Conservation (phyloP, 345 rosid genomes). For the Lumnitzera racemosa region DNA sequence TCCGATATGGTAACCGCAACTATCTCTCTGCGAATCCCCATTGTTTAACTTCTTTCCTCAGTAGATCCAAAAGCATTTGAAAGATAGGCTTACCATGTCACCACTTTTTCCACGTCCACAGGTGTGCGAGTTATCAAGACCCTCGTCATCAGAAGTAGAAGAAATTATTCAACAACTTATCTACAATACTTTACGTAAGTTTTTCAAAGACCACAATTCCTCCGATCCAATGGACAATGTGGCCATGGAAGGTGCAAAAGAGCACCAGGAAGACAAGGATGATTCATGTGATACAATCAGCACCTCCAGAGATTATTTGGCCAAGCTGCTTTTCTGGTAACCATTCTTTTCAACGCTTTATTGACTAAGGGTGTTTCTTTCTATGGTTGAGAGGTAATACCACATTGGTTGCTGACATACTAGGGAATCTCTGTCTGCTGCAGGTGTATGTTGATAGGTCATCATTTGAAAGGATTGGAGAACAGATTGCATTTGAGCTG, state of each 20-base stretch:
- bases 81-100: not conserved
- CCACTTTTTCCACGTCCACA: slow-evolving; percentile 11
- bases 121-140: slow-evolving; percentile 75
- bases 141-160: slow-evolving; percentile 81
- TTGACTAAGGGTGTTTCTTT: not conserved
- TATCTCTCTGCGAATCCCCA: not conserved
- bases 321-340: slow-evolving; percentile 92
- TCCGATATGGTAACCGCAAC: slow-evolving; percentile 45
- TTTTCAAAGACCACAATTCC: slow-evolving; percentile 36
- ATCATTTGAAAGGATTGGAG: slow-evolving; percentile 93
- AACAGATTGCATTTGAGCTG: slow-evolving; percentile 84
- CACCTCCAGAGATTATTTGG: slow-evolving; percentile 86
- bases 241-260: slow-evolving; percentile 17
- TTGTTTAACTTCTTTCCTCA: slow-evolving; percentile 2
- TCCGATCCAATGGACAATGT: slow-evolving; percentile 27
- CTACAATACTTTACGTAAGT: slow-evolving; percentile 41
- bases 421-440: slow-evolving; percentile 4
- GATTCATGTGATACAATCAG: slow-evolving; percentile 34
- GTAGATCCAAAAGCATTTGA: not conserved
- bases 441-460: slow-evolving; percentile 97
- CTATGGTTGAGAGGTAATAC: too few relatives aligned
- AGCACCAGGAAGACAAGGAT: slow-evolving; percentile 25
- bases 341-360: slow-evolving; percentile 5
- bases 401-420: not conserved
- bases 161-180: slow-evolving; percentile 83